Evolutionary conservation across 441 rosid genomes (phyloP).

Genomic region (Raphanus hybrid): DNA sequence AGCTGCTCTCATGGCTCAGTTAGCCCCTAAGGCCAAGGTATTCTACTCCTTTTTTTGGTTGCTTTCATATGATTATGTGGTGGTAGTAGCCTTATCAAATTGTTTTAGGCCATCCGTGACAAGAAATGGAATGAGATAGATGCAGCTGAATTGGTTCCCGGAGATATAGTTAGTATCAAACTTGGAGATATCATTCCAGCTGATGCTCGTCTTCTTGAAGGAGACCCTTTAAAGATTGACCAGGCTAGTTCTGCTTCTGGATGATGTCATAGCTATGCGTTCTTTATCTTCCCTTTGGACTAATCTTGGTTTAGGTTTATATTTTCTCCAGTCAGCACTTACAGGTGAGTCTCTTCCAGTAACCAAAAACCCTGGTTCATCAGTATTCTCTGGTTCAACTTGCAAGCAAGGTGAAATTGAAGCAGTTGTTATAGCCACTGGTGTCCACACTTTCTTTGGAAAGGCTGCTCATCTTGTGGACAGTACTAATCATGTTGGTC

Average conservation of each 20-base stretch:
- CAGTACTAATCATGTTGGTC: slow-evolving; percentile 67
- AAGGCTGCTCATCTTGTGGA: slow-evolving; percentile 82
- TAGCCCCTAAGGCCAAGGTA: slow-evolving; percentile 73
- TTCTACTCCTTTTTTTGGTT: neutral
- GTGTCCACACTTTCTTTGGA: slow-evolving; percentile 75
- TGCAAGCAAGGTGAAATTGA: slow-evolving; percentile 78
- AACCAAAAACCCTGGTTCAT: slow-evolving; percentile 55
- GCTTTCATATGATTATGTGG: neutral
- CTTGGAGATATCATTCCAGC: slow-evolving; percentile 54
- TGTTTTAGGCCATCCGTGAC: slow-evolving; percentile 38
- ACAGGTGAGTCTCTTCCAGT: slow-evolving; percentile 55
- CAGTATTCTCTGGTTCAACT: slow-evolving; percentile 73
- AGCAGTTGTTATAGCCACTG: slow-evolving; percentile 71
- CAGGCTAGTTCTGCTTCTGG: slow-evolving; percentile 35
- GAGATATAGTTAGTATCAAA: slow-evolving; percentile 45
- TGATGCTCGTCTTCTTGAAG: slow-evolving; percentile 54
- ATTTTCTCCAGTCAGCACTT: slow-evolving; percentile 44
- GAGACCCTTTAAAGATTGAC: slow-evolving; percentile 57
- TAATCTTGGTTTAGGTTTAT: slow-evolving; percentile 8
- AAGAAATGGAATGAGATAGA: slow-evolving; percentile 54
- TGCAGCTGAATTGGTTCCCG: slow-evolving; percentile 53
- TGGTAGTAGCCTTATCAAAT: neutral
- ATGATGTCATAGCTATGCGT: neutral
- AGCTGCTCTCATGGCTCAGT: slow-evolving; percentile 73
- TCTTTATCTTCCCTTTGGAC: neutral